Conservation (phyloP, 1,284 basidiomycete genomes). For the Neolentinus lepideus region DNA sequence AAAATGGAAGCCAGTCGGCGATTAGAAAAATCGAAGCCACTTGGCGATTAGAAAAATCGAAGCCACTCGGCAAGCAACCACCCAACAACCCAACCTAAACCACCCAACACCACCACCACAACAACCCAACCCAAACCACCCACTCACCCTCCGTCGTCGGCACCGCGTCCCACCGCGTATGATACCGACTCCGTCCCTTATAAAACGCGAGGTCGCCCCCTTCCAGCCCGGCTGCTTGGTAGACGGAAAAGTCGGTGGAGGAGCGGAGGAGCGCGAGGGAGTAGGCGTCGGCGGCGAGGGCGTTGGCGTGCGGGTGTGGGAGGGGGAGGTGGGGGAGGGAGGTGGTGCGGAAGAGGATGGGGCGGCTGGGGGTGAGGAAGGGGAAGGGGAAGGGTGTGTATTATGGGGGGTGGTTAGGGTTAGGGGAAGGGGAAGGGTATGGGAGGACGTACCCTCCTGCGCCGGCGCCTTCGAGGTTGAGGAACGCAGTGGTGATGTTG, state of each 20-base stretch:
- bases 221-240: constrained; percentile 36
- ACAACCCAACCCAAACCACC: too few relatives aligned
- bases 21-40: too few relatives aligned
- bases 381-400: neutral
- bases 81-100: too few relatives aligned
- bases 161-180: constrained; percentile 60
- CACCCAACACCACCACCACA: too few relatives aligned
- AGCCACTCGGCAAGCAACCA: too few relatives aligned
- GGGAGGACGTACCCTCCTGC: constrained; percentile 53
- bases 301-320: constrained; percentile 61
- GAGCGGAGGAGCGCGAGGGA: constrained; percentile 53
- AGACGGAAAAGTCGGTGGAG: constrained; percentile 64
- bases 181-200: constrained; percentile 59
- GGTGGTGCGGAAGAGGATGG: constrained; percentile 60
- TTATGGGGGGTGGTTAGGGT: too few relatives aligned
- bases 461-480: constrained; percentile 78
- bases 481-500: constrained; percentile 52
- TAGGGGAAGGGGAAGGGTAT: neutral
- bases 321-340: constrained; percentile 43
- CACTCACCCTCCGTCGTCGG: constrained; percentile 46
- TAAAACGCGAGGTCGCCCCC: constrained; percentile 75
- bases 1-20: too few relatives aligned
- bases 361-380: constrained; percentile 34
- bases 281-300: constrained; percentile 61
- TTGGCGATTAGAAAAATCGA: too few relatives aligned